phyloP scores from a whole-genome alignment of 768 basidiomycete species.

The Lactarius akahatsu region DNA sequence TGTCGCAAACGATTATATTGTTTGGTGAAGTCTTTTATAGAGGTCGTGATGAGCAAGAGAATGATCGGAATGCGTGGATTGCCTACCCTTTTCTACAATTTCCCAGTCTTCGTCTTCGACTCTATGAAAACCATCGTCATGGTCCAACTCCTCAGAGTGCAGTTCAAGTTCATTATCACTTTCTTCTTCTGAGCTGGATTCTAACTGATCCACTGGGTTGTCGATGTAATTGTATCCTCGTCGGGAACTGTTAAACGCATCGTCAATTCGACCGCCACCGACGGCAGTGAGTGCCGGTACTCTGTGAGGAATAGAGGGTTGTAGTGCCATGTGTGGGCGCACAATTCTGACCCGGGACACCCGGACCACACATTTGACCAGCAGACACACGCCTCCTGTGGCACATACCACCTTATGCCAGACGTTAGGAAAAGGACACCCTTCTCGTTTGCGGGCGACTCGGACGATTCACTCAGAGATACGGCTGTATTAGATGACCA shows the following conservation, averaged over 20 bases:
- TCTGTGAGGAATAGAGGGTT: slow-evolving; percentile 11
- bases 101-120: slow-evolving; percentile 92
- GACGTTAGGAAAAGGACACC: slow-evolving; percentile 21
- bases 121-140: slow-evolving; percentile 43
- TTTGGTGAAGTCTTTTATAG: slow-evolving; percentile 91
- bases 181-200: slow-evolving; percentile 38
- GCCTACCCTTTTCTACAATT: slow-evolving; percentile 73
- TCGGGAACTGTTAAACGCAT: slow-evolving; percentile 46
- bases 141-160: slow-evolving; percentile 39
- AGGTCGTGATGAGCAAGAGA: not conserved
- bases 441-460: slow-evolving; percentile 11
- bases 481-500: slow-evolving; percentile 19
- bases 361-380: not conserved
- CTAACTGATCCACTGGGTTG: slow-evolving; percentile 35
- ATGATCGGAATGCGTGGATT: slow-evolving; percentile 9
- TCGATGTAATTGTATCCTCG: slow-evolving; percentile 39
- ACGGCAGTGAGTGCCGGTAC: slow-evolving; percentile 31
- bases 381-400: too few species aligned
- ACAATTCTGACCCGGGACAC: not conserved
- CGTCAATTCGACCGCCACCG: slow-evolving; percentile 61
- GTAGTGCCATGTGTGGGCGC: not conserved
- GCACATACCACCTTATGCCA: not conserved
- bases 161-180: slow-evolving; percentile 37
- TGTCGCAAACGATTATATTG: slow-evolving; percentile 95
- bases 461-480: not conserved